phyloP scores from a whole-genome alignment of 208 protist species.

The Lotmaria passim region DNA sequence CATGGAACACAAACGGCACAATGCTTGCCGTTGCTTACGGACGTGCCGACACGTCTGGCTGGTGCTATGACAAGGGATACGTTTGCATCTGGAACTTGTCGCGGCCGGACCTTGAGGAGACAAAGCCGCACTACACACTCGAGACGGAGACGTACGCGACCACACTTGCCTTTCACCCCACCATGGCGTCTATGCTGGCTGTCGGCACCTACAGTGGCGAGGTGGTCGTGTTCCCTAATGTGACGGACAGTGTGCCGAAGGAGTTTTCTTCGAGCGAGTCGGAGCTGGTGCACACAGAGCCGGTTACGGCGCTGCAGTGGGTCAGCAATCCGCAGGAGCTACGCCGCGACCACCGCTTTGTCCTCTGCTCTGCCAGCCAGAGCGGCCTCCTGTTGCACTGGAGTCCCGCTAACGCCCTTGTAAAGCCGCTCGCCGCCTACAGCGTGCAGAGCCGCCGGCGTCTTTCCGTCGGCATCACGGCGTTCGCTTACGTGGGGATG shows the following conservation, averaged over 20 bases:
- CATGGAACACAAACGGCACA: conserved; percentile 86
- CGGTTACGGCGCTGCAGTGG: conserved; percentile 82
- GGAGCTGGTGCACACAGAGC: conserved; percentile 64
- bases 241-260: conserved; percentile 55
- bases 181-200: conserved; percentile 69
- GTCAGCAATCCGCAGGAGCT: conserved; percentile 70
- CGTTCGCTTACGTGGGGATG: conserved; percentile 49
- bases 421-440: conserved; percentile 60
- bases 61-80: conserved; percentile 85
- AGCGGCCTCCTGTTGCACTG: conserved; percentile 86
- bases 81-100: conserved; percentile 87
- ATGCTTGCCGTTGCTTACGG: conserved; percentile 90
- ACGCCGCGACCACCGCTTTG: conserved; percentile 58
- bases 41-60: conserved; percentile 82
- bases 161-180: conserved; percentile 88
- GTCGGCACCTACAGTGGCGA: conserved; percentile 92
- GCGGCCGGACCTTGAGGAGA: conserved; percentile 61
- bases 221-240: conserved; percentile 70
- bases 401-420: conserved; percentile 70
- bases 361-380: conserved; percentile 74
- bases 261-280: conserved; percentile 46
- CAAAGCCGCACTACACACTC: conserved; percentile 74
- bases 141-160: conserved; percentile 84
- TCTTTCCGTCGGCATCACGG: conserved; percentile 58
- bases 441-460: conserved; percentile 61